Percentiles rank a stretch among this genome's conserved stretches.
phyloP scores from a whole-genome alignment of 202 grass and related monocot species.

The Digitaria exilis region DNA sequence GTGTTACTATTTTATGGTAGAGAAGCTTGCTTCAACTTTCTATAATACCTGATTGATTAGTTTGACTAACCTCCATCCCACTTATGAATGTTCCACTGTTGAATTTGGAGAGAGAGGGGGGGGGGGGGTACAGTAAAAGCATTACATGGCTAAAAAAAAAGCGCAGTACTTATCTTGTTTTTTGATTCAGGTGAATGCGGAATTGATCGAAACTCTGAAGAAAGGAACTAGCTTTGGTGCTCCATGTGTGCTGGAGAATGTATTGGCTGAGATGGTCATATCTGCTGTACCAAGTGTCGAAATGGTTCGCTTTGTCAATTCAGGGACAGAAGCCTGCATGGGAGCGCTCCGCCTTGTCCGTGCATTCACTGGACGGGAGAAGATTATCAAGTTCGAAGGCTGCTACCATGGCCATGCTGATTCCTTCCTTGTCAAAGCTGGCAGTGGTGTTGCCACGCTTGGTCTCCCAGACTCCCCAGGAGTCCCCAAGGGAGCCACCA shows the following conservation, averaged over 20 bases:
- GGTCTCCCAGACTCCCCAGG: constrained; percentile 97
- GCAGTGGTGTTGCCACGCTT: constrained; percentile 97
- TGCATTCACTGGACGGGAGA: constrained; percentile 82
- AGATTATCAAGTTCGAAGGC: constrained; percentile 96
- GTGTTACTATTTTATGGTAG: neutral
- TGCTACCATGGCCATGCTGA: constrained; percentile 99
- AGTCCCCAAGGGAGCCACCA: constrained; percentile 83
- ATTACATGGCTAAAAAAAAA: neutral
- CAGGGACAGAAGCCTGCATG: constrained; percentile 98
- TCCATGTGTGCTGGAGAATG: constrained; percentile 87
- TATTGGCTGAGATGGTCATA: constrained; percentile 94
- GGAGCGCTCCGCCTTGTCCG: constrained; percentile 95
- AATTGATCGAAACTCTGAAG: constrained; percentile 87
- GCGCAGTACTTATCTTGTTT: neutral
- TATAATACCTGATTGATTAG: constrained; percentile 8
- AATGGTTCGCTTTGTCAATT: constrained; percentile 99
- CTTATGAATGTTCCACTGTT: neutral
- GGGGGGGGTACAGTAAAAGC: neutral
- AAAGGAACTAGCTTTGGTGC: constrained; percentile 99
- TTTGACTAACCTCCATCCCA: neutral
- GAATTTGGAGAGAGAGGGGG: too few species aligned
- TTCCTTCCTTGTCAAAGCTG: constrained; percentile 95
- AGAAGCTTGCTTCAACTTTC: neutral
- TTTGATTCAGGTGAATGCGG: constrained; percentile 78
- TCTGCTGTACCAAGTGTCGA: constrained; percentile 88